A percentile compares a stretch with the other conserved stretches of the same genome.
Evolutionary conservation across 2,329 filamentous ascomycete species (phyloP).

Genomic region (Penicillium sp.): DNA sequence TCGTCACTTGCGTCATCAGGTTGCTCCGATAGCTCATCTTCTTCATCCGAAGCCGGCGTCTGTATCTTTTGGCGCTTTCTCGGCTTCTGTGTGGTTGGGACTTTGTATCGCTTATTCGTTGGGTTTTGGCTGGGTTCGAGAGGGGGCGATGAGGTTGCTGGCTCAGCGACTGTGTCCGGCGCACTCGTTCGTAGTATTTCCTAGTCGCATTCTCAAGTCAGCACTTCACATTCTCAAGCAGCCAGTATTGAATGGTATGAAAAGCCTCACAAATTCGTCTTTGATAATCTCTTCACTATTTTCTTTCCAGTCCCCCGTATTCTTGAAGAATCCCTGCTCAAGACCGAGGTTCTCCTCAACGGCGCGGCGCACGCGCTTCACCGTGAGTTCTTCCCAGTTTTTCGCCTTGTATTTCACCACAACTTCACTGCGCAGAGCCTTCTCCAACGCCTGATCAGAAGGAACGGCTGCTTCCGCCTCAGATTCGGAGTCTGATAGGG

Average conservation of each 20-base stretch:
- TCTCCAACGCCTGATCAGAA: conserved; percentile 45
- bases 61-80: conserved; percentile 46
- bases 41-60: conserved; percentile 35
- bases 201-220: conserved; percentile 14
- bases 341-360: conserved; percentile 61
- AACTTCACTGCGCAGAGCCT: conserved; percentile 47
- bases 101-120: conserved; percentile 38
- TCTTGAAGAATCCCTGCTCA: conserved; percentile 62
- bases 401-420: conserved; percentile 43
- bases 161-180: conserved; percentile 18
- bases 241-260: neutral
- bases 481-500: conserved; percentile 41
- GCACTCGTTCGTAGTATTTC: conserved; percentile 5
- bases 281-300: conserved; percentile 61
- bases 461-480: conserved; percentile 33
- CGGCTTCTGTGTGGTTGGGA: conserved; percentile 29
- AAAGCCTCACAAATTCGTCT: conserved; percentile 56
- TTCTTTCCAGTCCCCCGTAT: conserved; percentile 59
- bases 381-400: conserved; percentile 60
- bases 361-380: conserved; percentile 61
- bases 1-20: conserved; percentile 33
- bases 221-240: conserved; percentile 2
- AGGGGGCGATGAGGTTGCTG: conserved; percentile 26
- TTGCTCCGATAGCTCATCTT: conserved; percentile 24
- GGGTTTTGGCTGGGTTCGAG: conserved; percentile 29